These are phyloP conservation scores for Teunomyces lycoperdinae DNA, from an alignment of 805 yeast genomes.

Conservation along the genomic window DNA sequence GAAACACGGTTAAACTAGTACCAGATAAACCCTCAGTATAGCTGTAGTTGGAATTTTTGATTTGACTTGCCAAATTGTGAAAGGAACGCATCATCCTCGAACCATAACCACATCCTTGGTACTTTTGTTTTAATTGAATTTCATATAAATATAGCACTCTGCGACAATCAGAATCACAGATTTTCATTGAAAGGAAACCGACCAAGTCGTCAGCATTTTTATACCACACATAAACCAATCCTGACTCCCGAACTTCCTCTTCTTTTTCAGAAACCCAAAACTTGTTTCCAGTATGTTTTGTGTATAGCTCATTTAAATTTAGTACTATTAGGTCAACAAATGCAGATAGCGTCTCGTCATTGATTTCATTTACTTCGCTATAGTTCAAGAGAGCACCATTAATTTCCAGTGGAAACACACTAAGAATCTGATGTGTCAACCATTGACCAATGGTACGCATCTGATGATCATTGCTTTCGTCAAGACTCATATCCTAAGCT, in stretches of 20 bases:
- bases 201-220: slow-evolving; percentile 15
- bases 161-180: slow-evolving; percentile 38
- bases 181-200: slow-evolving; percentile 47
- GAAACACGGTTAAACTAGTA: slow-evolving; percentile 49
- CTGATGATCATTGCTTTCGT: background rate
- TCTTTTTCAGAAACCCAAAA: slow-evolving; percentile 41
- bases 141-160: slow-evolving; percentile 53
- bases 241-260: slow-evolving; percentile 46
- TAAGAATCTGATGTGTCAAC: background rate
- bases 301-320: slow-evolving; percentile 29
- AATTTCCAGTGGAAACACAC: background rate
- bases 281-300: slow-evolving; percentile 26
- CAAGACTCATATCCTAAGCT: background rate
- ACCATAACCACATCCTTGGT: slow-evolving; percentile 40
- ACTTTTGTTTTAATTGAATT: slow-evolving; percentile 43
- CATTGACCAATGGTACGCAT: background rate
- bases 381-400: background rate
- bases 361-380: background rate
- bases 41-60: background rate
- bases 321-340: slow-evolving; percentile 23
- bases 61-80: slow-evolving; percentile 25
- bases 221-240: slow-evolving; percentile 44
- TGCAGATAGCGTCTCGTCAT: background rate
- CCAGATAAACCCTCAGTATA: slow-evolving; percentile 17
- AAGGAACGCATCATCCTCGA: slow-evolving; percentile 32